A percentile compares a stretch with the other conserved stretches of the same genome.
These are phyloP conservation scores for Chlorella variabilis DNA, from an alignment of 163 green algal species.

Conservation along the genomic window DNA sequence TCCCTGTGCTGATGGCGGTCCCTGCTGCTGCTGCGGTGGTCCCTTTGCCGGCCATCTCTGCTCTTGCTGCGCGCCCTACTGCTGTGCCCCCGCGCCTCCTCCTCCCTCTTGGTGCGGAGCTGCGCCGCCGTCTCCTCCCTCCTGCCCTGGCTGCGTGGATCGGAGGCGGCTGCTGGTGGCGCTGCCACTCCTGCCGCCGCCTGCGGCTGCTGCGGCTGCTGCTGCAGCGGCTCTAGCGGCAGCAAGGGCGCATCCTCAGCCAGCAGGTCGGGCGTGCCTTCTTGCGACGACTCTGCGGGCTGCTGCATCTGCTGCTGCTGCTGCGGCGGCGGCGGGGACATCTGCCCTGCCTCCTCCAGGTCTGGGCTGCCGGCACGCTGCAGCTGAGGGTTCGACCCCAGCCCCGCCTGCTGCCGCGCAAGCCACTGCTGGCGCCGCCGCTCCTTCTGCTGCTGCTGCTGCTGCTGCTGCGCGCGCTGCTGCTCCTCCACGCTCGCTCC, in stretches of 20 bases:
- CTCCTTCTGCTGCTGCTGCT: not conserved
- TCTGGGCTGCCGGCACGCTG: not conserved
- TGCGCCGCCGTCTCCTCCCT: too few species aligned
- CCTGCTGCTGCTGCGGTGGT: conserved; percentile 1
- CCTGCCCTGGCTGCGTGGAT: too few species aligned
- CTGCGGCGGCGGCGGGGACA: not conserved
- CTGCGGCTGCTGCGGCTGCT: not conserved
- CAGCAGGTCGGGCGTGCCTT: not conserved
- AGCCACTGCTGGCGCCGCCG: not conserved
- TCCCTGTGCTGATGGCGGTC: not conserved
- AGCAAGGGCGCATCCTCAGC: not conserved
- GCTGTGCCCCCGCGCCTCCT: not conserved
- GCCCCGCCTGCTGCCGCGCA: not conserved
- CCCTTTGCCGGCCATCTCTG: not conserved
- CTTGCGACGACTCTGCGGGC: not conserved
- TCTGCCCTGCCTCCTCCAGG: not conserved
- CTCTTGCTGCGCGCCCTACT: not conserved
- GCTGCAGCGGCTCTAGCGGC: not conserved
- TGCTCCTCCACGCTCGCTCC: not conserved
- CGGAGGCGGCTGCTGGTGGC: not conserved
- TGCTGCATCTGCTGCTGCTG: not conserved
- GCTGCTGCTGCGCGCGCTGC: not conserved
- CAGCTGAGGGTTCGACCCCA: too few species aligned
- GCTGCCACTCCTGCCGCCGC: not conserved
- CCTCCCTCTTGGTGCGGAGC: not conserved